phyloP scores from a whole-genome alignment of 2,329 filamentous ascomycete genomes.

The Colletotrichum sp. region DNA sequence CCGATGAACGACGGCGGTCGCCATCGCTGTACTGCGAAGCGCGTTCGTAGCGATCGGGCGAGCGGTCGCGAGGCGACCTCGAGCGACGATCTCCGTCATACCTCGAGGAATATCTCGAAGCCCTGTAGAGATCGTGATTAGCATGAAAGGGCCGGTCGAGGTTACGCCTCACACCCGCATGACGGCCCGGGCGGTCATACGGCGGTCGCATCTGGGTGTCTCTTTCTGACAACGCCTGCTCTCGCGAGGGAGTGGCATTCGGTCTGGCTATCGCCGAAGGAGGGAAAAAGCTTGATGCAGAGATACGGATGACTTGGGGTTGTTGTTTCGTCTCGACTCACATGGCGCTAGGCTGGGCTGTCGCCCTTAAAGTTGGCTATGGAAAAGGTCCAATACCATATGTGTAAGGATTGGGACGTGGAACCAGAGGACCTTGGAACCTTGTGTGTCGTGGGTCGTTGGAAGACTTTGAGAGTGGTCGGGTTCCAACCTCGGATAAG shows the following conservation, averaged over 20 bases:
- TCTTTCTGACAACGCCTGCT: neutral
- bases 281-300: neutral
- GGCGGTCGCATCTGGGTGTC: slow-evolving; percentile 15
- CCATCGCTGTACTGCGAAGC: slow-evolving; percentile 62
- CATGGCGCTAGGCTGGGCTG: slow-evolving; percentile 24
- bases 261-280: neutral
- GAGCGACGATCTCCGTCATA: slow-evolving; percentile 69
- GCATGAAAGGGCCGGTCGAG: slow-evolving; percentile 7
- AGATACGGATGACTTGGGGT: neutral
- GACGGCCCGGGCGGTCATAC: slow-evolving; percentile 9
- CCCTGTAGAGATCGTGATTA: slow-evolving; percentile 39
- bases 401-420: slow-evolving; percentile 21
- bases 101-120: slow-evolving; percentile 61
- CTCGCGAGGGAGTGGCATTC: neutral
- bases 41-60: slow-evolving; percentile 69
- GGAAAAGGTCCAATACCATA: slow-evolving; percentile 21
- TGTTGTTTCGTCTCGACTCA: slow-evolving; percentile 19
- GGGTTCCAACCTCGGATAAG: slow-evolving; percentile 22
- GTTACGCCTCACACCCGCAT: slow-evolving; percentile 13
- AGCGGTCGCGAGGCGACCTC: slow-evolving; percentile 71
- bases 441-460: slow-evolving; percentile 20
- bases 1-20: slow-evolving; percentile 73
- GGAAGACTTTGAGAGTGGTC: slow-evolving; percentile 20
- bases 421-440: slow-evolving; percentile 18
- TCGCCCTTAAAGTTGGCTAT: slow-evolving; percentile 22